Base-by-base conservation (phyloP, 176 grass and related monocot species). In the Aegilops longissima region DNA sequence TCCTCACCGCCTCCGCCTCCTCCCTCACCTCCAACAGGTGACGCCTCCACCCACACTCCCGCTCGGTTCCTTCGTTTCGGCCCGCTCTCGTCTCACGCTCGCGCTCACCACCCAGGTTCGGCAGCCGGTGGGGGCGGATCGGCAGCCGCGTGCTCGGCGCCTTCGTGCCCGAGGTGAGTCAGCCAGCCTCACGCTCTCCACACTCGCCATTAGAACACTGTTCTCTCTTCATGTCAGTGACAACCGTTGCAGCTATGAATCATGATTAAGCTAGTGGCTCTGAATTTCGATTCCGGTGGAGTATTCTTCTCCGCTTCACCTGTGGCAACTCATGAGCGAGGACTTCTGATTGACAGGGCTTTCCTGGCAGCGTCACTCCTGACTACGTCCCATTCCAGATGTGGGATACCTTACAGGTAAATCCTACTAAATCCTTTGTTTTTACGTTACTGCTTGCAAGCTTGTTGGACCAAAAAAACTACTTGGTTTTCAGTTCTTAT, bases 341-440 rank as follows among this genome's bases (percentile, higher is more conserved):
- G 62, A 35, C 71, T 90, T 82, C 23, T 54, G 73, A 61, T 56
- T 69, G 2, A n/a, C 90, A 98, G 92, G 96, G 96, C 20, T 98
- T 95, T 69, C 96, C 96, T 25, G 85, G 79, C 23, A 98, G 90
- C 83, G 96, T 98, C 18, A 98, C 97, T 52, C 88, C 92, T 25
- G 97, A 98, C 71, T 98, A 98, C 69, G 88, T 94, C 74, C 90
- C 92, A 33, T 98, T 96, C 88, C 97, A 96, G 88, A 82, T 91
- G 61, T 98, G 94, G 97, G 94, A 98, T 68, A 91, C 94, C 11
- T 92, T 98, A 82, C 94, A 96, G 90, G 94, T 96, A 64, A 58
- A 38, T 76, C 13, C 21, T 12, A 49, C 21, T 12, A 49, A 49
- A 49, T 14, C 45, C 45, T 49, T 49, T 12, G 13, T 40, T 16